phyloP scores from a whole-genome alignment of 2,329 filamentous ascomycete species.

The Penicillium sp. region DNA sequence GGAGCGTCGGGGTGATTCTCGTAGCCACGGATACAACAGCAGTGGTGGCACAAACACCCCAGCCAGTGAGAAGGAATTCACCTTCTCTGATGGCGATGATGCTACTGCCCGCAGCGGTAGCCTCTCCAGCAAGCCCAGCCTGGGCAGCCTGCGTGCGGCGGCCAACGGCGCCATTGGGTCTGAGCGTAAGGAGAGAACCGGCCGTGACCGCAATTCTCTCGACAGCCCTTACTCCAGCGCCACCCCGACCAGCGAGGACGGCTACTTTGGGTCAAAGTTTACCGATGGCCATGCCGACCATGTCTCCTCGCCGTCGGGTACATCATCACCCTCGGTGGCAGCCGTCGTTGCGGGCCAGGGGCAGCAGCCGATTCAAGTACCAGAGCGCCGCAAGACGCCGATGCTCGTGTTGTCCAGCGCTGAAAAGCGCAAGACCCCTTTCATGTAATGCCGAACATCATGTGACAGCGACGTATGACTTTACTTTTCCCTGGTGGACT shows the following conservation, averaged over 20 bases:
- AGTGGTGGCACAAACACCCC: conserved; percentile 76
- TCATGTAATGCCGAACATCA: conserved; percentile 49
- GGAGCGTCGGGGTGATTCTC: conserved; percentile 69
- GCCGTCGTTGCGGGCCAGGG: conserved; percentile 50
- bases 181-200: conserved; percentile 67
- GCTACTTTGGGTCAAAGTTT: conserved; percentile 53
- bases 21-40: conserved; percentile 61
- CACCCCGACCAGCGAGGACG: conserved; percentile 62
- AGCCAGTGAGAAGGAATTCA: conserved; percentile 71
- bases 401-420: conserved; percentile 82
- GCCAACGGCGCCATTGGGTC: conserved; percentile 83
- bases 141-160: conserved; percentile 70
- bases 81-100: conserved; percentile 71
- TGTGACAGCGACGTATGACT: conserved; percentile 37
- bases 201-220: conserved; percentile 53
- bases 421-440: conserved; percentile 79
- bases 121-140: conserved; percentile 68
- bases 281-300: conserved; percentile 46
- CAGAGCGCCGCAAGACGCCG: conserved; percentile 70
- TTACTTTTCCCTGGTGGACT: conserved; percentile 12
- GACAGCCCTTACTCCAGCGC: conserved; percentile 56
- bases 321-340: conserved; percentile 36
- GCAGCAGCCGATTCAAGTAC: conserved; percentile 52
- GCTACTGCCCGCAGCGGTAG: conserved; percentile 72
- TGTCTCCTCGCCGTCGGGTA: conserved; percentile 26